Evolutionary conservation across 73 alveolate species (phyloP).

Genomic region (Paramecium octaurelia): DNA sequence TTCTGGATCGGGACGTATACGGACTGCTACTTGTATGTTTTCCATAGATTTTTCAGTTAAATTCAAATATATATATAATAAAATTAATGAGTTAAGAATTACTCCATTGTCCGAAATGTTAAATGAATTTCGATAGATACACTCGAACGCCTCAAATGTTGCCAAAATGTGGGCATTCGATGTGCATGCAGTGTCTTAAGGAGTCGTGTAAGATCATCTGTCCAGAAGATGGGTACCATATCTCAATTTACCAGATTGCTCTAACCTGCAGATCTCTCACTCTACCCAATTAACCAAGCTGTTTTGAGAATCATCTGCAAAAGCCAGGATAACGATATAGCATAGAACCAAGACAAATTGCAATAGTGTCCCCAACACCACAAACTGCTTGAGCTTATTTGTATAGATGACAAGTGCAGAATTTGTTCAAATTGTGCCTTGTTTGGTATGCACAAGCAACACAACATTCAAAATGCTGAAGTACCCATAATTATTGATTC

Average conservation of each 20-base stretch:
- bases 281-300: not conserved
- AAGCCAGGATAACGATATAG: not conserved
- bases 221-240: constrained; percentile 43
- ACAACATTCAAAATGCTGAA: constrained; percentile 56
- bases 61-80: not conserved
- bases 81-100: constrained; percentile 27
- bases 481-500: not conserved
- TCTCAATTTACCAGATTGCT: not conserved
- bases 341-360: not conserved
- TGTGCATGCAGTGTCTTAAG: constrained; percentile 36
- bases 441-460: constrained; percentile 83
- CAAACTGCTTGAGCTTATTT: constrained; percentile 77
- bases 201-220: not conserved
- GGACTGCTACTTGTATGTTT: constrained; percentile 64
- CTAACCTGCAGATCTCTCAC: not conserved
- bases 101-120: constrained; percentile 30
- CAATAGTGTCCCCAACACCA: constrained; percentile 8
- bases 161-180: constrained; percentile 50
- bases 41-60: constrained; percentile 47
- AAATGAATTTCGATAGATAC: not conserved
- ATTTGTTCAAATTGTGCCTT: constrained; percentile 89
- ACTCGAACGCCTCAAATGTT: constrained; percentile 32
- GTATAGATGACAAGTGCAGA: constrained; percentile 80
- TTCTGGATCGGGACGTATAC: constrained; percentile 62
- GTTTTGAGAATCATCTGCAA: not conserved